Percentiles rank a stretch among this genome's conserved stretches.
phyloP scores from a whole-genome alignment of 306 rosid genomes.

The Betula pendula region DNA sequence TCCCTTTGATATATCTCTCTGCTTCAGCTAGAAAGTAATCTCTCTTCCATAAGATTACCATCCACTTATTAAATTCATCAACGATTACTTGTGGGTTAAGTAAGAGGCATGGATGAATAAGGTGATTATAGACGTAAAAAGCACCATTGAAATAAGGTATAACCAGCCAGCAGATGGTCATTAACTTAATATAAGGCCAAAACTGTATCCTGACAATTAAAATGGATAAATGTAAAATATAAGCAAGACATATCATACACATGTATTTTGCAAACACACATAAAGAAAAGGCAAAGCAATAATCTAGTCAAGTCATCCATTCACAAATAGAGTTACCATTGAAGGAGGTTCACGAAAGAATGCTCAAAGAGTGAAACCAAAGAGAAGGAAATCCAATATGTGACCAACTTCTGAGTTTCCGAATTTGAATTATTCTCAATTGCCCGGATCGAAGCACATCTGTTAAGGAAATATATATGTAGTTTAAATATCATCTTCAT shows the following conservation, averaged over 20 bases:
- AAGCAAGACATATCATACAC: neutral
- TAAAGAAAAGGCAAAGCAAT: neutral
- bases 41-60: constrained; percentile 26
- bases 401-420: constrained; percentile 45
- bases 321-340: constrained; percentile 35
- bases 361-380: constrained; percentile 46
- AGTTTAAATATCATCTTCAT: constrained; percentile 17
- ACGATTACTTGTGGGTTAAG: constrained; percentile 17
- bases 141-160: constrained; percentile 57
- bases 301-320: too few species aligned
- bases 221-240: constrained; percentile 14
- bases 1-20: constrained; percentile 43
- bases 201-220: constrained; percentile 36
- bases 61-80: constrained; percentile 26
- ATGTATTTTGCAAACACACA: neutral
- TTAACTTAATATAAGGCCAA: constrained; percentile 55
- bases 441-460: constrained; percentile 59
- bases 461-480: constrained; percentile 32
- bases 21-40: constrained; percentile 39
- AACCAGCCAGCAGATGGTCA: constrained; percentile 42
- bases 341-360: constrained; percentile 36
- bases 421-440: constrained; percentile 43
- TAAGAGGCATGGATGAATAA: constrained; percentile 28
- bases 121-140: constrained; percentile 36
- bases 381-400: constrained; percentile 64